These are phyloP conservation scores for Solanum okadae DNA, from an alignment of 257 asterid species.

Conservation along the genomic window DNA sequence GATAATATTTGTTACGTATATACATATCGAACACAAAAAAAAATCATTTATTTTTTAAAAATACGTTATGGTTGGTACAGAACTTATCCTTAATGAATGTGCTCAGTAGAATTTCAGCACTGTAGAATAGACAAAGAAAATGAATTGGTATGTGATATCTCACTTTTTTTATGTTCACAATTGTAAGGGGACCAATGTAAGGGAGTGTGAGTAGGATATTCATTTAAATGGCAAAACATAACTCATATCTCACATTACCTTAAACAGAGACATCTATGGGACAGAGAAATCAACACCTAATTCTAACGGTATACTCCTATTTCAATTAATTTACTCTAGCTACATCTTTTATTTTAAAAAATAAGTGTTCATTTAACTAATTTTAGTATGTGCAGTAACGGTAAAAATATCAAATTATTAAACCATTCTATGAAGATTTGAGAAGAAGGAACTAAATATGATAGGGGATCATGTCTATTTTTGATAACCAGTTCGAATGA, in stretches of 20 bases:
- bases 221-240: background rate
- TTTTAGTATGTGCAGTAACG: background rate
- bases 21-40: too few species aligned
- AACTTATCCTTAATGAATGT: background rate
- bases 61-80: background rate
- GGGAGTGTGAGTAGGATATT: background rate
- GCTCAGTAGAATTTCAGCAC: background rate
- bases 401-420: too few species aligned
- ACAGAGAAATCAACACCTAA: background rate
- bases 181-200: background rate
- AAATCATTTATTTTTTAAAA: too few species aligned
- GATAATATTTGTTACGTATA: too few species aligned
- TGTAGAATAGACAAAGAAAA: background rate
- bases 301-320: background rate
- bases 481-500: too few species aligned
- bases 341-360: too few species aligned
- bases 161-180: background rate
- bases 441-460: background rate
- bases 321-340: background rate
- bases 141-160: background rate
- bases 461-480: background rate
- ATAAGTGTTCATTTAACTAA: background rate
- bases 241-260: background rate
- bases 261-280: background rate
- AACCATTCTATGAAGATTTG: background rate